Evolutionary conservation across 2,329 filamentous ascomycete genomes (phyloP), one percentile per base, ranked within the genome.

Genomic region (Epichloe scottii): DNA sequence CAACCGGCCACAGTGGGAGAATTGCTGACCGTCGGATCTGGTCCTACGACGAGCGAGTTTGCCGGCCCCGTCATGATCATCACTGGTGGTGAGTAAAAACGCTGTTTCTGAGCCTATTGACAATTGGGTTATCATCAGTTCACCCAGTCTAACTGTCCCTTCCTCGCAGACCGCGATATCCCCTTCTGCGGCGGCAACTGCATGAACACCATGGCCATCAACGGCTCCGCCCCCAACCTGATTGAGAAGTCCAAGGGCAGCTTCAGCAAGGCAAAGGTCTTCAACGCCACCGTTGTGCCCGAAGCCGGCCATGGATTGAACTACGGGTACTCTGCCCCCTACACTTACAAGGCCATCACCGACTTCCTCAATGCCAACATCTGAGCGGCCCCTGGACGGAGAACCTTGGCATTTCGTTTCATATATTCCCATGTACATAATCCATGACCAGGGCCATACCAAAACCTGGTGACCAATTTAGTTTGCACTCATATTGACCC

Each of bases 121-220:
- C 10, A 10, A 30, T 30, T 0, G 1, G 30, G 8, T 8, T 1
- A 30, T 30, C 8, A 8, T 26, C 8, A 2, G 26, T 26, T 26
- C 26, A 1, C 30, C 30, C 30, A 30, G 30, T 30, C 30, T 4
- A 30, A 30, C 30, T 4, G 10, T 30, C 30, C 30, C 30, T 15
- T 23, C n/a, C n/a, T n/a, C n/a, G n/a, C 11, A 73, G 71, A 71
- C 19, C 62, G 63, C 12, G 75, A 81, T 46, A 52, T 75, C 11
- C 73, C 76, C 5, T 84, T 79, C 62, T 85, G 82, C 53, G 81
- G 80, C 3, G 77, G 79, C 26, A 74, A 84, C 62, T 84, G 80
- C 65, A 59, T 68, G 3, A 67, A 63, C 19, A 76, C 72, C 0
- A 67, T 65, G 14, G 56, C 62, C 40, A 62, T 69, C 1, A 57